Evolutionary conservation across 805 yeast genomes (phyloP).

Genomic region (Priceomyces haplophilus): DNA sequence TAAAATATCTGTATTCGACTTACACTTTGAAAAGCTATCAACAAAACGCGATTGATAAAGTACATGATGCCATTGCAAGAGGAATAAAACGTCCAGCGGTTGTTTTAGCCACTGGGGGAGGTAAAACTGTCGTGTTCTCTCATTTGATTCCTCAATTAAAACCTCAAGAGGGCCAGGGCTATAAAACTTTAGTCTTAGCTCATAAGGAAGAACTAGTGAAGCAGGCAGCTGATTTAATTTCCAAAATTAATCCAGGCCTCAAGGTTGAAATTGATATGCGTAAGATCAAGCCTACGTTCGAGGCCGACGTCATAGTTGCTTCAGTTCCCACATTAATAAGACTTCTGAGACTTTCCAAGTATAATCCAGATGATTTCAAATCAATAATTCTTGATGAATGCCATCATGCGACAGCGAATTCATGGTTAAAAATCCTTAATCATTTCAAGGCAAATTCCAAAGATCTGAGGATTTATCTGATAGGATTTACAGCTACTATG

Average conservation of each 20-base stretch:
- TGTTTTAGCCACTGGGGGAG: constrained; percentile 91
- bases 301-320: constrained; percentile 68
- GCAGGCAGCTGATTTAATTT: constrained; percentile 61
- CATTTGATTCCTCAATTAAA: constrained; percentile 47
- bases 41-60: constrained; percentile 58
- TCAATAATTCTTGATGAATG: constrained; percentile 86
- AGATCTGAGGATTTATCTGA: constrained; percentile 48
- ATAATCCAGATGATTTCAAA: constrained; percentile 60
- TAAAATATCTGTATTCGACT: not conserved
- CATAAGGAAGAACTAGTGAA: constrained; percentile 76
- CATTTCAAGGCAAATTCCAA: constrained; percentile 52
- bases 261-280: constrained; percentile 73
- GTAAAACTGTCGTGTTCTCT: constrained; percentile 80
- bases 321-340: constrained; percentile 67
- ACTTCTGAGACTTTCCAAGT: constrained; percentile 44
- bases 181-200: constrained; percentile 60
- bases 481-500: constrained; percentile 90
- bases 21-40: constrained; percentile 56
- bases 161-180: constrained; percentile 22
- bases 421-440: constrained; percentile 57
- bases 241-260: constrained; percentile 45
- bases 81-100: constrained; percentile 67
- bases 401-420: constrained; percentile 78
- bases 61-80: constrained; percentile 44
- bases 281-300: constrained; percentile 34